These are phyloP conservation scores for Sporobolus alterniflorus DNA, from an alignment of 202 grass and related monocot species.

Conservation along the genomic window DNA sequence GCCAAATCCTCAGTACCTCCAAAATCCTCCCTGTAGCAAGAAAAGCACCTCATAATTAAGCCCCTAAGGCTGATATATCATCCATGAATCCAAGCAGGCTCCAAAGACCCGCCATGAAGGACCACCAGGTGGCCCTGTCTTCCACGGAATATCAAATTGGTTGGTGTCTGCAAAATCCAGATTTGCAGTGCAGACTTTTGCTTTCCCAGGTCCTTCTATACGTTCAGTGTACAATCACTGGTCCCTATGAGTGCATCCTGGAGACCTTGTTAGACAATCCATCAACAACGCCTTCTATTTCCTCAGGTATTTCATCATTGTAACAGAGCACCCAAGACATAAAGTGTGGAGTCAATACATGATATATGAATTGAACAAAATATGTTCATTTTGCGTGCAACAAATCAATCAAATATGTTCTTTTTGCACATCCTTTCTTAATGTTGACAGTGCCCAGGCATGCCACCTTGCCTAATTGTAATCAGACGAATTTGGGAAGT, in stretches of 20 bases:
- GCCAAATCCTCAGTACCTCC: slow-evolving; percentile 91
- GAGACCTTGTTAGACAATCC: slow-evolving; percentile 50
- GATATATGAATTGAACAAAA: slow-evolving; percentile 17
- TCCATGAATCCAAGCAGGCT: slow-evolving; percentile 21
- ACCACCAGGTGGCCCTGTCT: neutral
- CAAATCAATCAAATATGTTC: neutral
- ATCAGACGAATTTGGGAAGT: neutral
- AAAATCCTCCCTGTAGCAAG: slow-evolving; percentile 66
- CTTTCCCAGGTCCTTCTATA: neutral
- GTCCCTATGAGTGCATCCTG: slow-evolving; percentile 46
- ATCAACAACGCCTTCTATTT: slow-evolving; percentile 38
- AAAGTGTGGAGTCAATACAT: neutral
- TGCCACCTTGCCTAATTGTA: slow-evolving; percentile 5
- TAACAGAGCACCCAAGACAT: slow-evolving; percentile 20
- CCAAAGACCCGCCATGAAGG: neutral
- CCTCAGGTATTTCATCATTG: slow-evolving; percentile 48
- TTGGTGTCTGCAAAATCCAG: neutral
- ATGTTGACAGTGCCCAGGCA: neutral
- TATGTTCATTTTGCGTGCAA: neutral
- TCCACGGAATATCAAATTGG: neutral
- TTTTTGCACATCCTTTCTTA: slow-evolving; percentile 6
- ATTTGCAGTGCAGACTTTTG: slow-evolving; percentile 22
- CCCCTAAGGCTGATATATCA: no score
- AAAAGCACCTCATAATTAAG: neutral
- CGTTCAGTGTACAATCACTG: neutral